Percentiles rank a stretch among this genome's conserved stretches.
Conservation (phyloP, 2,329 filamentous ascomycete genomes). For the Neonectria ditissima region DNA sequence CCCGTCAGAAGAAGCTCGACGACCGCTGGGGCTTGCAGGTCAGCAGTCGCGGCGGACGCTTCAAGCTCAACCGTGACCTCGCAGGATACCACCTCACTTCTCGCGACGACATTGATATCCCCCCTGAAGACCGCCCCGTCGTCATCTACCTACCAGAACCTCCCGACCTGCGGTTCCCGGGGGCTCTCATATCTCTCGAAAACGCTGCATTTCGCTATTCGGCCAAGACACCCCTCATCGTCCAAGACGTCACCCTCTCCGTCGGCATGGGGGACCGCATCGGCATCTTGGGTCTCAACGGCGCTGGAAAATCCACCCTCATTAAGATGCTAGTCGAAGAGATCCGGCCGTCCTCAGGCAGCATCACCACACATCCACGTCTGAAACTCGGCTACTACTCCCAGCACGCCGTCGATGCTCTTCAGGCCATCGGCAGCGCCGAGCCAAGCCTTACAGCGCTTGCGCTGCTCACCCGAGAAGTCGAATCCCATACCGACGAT, state of each 20-base stretch:
- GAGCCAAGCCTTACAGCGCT: constrained; percentile 73
- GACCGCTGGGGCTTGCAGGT: constrained; percentile 83
- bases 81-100: constrained; percentile 69
- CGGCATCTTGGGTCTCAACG: constrained; percentile 83
- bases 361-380: constrained; percentile 74
- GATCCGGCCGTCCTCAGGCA: constrained; percentile 69
- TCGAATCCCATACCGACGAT: constrained; percentile 50
- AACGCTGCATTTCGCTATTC: constrained; percentile 75
- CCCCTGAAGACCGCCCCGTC: constrained; percentile 70
- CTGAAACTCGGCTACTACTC: constrained; percentile 81
- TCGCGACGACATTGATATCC: constrained; percentile 78
- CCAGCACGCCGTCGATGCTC: constrained; percentile 79
- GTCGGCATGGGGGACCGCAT: constrained; percentile 80
- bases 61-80: constrained; percentile 84
- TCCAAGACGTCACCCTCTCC: constrained; percentile 75
- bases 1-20: constrained; percentile 85
- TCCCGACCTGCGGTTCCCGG: constrained; percentile 78
- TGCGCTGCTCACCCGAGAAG: constrained; percentile 68
- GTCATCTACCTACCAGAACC: constrained; percentile 71
- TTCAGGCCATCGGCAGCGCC: constrained; percentile 66
- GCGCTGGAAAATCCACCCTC: constrained; percentile 84
- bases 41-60: constrained; percentile 76
- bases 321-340: constrained; percentile 76
- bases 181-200: constrained; percentile 78
- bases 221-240: constrained; percentile 51